Percentiles rank a stretch among this genome's conserved stretches.
phyloP scores from a whole-genome alignment of 1,284 basidiomycete genomes.

The Sporisorium iseilematis-ciliati region DNA sequence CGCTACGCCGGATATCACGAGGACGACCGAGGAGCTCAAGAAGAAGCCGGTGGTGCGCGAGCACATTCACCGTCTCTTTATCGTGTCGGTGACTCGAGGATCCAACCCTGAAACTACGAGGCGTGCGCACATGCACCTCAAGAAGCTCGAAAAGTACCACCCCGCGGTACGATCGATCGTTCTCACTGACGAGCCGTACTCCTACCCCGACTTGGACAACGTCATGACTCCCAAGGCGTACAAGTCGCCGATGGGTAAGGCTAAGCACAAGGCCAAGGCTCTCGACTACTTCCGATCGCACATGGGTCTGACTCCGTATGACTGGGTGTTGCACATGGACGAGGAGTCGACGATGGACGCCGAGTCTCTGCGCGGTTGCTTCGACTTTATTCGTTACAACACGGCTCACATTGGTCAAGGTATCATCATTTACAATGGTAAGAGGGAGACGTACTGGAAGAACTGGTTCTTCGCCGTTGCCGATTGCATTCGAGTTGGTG shows the following conservation, averaged over 20 bases:
- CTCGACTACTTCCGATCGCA: conserved; percentile 71
- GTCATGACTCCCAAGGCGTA: conserved; percentile 71
- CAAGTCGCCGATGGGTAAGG: conserved; percentile 70
- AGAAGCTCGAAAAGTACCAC: conserved; percentile 71
- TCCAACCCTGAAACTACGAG: conserved; percentile 71
- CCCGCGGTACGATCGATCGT: conserved; percentile 71
- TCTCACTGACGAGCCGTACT: conserved; percentile 71
- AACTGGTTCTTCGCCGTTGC: conserved; percentile 72
- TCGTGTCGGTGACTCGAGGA: conserved; percentile 71
- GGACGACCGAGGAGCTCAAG: conserved; percentile 66
- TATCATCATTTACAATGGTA: conserved; percentile 71
- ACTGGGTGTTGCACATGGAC: conserved; percentile 72
- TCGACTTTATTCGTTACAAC: conserved; percentile 71
- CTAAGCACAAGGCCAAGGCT: conserved; percentile 72
- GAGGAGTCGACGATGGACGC: conserved; percentile 71
- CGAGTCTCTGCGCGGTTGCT: conserved; percentile 70
- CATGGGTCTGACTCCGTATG: conserved; percentile 71
- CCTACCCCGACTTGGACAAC: conserved; percentile 71
- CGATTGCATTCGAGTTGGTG: conserved; percentile 71
- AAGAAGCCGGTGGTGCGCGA: conserved; percentile 70
- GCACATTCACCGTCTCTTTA: conserved; percentile 71
- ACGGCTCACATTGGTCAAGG: conserved; percentile 71
- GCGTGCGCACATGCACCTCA: conserved; percentile 70
- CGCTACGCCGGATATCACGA: conserved; percentile 69
- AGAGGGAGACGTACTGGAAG: conserved; percentile 70